Base-by-base conservation (phyloP, 1,284 basidiomycete genomes). In the Trametes hirsuta region DNA sequence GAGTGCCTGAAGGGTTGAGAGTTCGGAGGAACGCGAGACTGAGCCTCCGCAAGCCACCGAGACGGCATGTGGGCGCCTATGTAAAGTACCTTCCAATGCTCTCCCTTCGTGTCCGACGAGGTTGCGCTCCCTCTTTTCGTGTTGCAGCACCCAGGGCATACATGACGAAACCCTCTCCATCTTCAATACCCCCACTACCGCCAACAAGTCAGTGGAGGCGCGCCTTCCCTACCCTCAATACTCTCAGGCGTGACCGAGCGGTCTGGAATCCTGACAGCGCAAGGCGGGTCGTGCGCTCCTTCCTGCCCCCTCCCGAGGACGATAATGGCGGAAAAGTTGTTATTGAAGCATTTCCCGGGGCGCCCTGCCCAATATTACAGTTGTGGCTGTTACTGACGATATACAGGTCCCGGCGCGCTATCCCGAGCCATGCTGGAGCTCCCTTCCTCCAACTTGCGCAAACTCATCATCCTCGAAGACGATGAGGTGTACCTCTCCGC, bases 321-420 rank as follows among this genome's bases (percentile, higher is more conserved):
- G 64, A 63, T 8, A 67, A 67, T 6, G 76, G 74, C 52, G 83
- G 80, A 41, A 87, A 86, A 69, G 75, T 88, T 0, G 73, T 93
- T 39, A 77, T 93, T 24, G 91, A 93, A 67, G 85, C 87, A 10
- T 92, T 84, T 72, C 87, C 91, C 54, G 91, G 91, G 88, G 37
- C 18, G 71, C 51, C 1, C 1, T 14, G 10, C 21, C n/a, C 44
- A 12, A 4, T 24, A 15, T 49, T 18, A 41, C 35, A 52, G 3
- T 25, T 47, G 8, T 34, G 41, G 45, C 24, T 62, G 8, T 22
- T 49, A 22, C 61, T 51, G 39, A 54, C 25, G 34, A 50, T 39
- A n/a, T 10, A 21, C 44, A 92, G 91, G 90, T 6, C 88, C 89
- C 25, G 90, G 90, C 14, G 77, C 80, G 49, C 74, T 93, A 25